Percentiles rank a stretch among this genome's conserved stretches.
Evolutionary conservation across 768 basidiomycete species (phyloP).

Genomic region (Boletus sensibilis): DNA sequence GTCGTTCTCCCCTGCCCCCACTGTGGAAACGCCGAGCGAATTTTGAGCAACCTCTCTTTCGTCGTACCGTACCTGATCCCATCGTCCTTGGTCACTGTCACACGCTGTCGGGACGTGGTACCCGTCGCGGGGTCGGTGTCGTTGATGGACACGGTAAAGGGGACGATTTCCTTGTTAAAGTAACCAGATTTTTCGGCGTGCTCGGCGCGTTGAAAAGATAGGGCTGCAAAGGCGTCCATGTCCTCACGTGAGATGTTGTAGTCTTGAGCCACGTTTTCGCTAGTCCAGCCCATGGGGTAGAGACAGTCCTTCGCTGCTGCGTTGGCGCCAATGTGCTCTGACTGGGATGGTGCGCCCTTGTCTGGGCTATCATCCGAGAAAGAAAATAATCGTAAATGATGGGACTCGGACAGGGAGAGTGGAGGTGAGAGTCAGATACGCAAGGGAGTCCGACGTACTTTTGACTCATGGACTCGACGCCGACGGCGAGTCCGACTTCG

Average conservation of each 20-base stretch:
- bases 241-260: constrained; percentile 69
- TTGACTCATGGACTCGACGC: constrained; percentile 85
- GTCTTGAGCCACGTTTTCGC: constrained; percentile 79
- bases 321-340: constrained; percentile 59
- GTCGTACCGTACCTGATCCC: constrained; percentile 78
- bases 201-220: constrained; percentile 79
- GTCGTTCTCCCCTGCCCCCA: constrained; percentile 75
- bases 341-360: constrained; percentile 55
- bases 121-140: constrained; percentile 61
- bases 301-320: constrained; percentile 57
- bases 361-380: constrained; percentile 49
- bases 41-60: constrained; percentile 57
- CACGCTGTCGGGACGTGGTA: constrained; percentile 38
- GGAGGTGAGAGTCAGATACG: background rate
- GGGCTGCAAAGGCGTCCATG: constrained; percentile 73
- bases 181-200: constrained; percentile 64
- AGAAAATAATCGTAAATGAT: background rate
- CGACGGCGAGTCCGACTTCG: constrained; percentile 74
- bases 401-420: background rate
- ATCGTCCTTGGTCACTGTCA: constrained; percentile 69
- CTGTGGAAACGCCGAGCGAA: constrained; percentile 77
- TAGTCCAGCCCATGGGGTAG: constrained; percentile 87
- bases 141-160: constrained; percentile 64
- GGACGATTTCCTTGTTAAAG: constrained; percentile 71
- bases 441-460: constrained; percentile 43